These are phyloP conservation scores for Acacia confusa DNA, from an alignment of 306 rosid genomes.

Conservation along the genomic window DNA sequence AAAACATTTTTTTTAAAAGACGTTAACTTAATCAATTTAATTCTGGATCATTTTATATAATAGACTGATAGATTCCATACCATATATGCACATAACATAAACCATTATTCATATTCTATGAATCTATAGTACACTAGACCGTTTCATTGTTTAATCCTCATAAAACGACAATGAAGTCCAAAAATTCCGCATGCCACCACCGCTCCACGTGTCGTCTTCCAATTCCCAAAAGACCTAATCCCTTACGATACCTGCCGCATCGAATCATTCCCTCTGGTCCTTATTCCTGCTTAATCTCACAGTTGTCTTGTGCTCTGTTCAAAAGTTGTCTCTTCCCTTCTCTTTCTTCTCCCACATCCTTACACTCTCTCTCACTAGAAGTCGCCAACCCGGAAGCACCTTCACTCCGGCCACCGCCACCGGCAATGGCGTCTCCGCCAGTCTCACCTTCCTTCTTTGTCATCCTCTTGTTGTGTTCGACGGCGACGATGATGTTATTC, in stretches of 20 bases:
- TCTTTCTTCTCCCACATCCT: not conserved
- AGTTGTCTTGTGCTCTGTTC: not conserved
- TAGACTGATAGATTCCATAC: not conserved
- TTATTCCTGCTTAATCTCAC: not conserved
- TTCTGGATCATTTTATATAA: not conserved
- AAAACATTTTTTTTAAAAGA: not conserved
- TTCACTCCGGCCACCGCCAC: not conserved
- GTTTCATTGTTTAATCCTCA: not conserved
- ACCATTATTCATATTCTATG: not conserved
- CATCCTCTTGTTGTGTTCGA: not conserved
- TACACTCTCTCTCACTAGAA: not conserved
- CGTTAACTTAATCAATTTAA: not conserved
- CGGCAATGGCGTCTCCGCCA: conserved; percentile 44
- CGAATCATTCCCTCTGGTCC: not conserved
- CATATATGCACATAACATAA: not conserved
- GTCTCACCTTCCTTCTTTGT: conserved; percentile 5
- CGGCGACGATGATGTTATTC: not conserved
- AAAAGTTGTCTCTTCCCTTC: not conserved
- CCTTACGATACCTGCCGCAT: not conserved
- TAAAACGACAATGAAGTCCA: not conserved
- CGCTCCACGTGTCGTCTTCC: not conserved
- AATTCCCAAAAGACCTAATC: not conserved
- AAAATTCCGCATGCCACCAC: not conserved
- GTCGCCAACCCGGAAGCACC: not conserved
- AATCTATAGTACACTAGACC: too few species aligned